Evolutionary conservation across 148 eudicot species (phyloP).

Genomic region (Silene latifolia): DNA sequence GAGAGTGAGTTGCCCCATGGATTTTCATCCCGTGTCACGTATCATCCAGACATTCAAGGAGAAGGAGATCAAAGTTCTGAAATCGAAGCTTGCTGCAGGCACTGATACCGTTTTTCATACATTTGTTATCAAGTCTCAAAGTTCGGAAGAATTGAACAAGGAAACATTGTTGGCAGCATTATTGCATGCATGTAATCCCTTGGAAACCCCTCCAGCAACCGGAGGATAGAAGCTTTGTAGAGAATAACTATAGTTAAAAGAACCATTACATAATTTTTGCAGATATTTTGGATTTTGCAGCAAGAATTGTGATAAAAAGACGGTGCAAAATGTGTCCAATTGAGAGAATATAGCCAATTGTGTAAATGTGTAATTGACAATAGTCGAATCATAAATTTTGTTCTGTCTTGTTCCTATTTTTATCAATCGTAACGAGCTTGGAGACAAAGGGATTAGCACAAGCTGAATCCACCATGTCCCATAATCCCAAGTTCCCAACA

Average conservation of each 20-base stretch:
- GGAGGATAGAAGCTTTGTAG: slow-evolving; percentile 4
- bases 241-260: background rate
- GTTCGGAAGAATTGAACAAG: slow-evolving; percentile 56
- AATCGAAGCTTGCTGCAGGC: slow-evolving; percentile 58
- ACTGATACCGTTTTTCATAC: slow-evolving; percentile 67
- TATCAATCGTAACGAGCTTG: background rate
- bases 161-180: slow-evolving; percentile 61
- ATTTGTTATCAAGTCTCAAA: slow-evolving; percentile 58
- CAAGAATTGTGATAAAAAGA: slow-evolving; percentile 5
- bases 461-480: background rate
- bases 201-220: slow-evolving; percentile 21
- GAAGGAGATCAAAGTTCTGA: slow-evolving; percentile 39
- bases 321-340: slow-evolving; percentile 6
- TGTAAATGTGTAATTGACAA: slow-evolving; percentile 3
- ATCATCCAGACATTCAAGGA: slow-evolving; percentile 60
- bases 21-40: slow-evolving; percentile 65
- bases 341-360: slow-evolving; percentile 25
- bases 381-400: slow-evolving; percentile 19
- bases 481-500: too few species aligned
- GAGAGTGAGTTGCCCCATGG: slow-evolving; percentile 57
- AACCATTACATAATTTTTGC: slow-evolving; percentile 22
- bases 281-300: slow-evolving; percentile 28
- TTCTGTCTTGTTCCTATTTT: slow-evolving; percentile 33
- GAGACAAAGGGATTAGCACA: background rate
- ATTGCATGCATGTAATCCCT: slow-evolving; percentile 38